phyloP scores from a whole-genome alignment of 225 moss, liverwort and hornwort genomes.

The Ulota crispa region DNA sequence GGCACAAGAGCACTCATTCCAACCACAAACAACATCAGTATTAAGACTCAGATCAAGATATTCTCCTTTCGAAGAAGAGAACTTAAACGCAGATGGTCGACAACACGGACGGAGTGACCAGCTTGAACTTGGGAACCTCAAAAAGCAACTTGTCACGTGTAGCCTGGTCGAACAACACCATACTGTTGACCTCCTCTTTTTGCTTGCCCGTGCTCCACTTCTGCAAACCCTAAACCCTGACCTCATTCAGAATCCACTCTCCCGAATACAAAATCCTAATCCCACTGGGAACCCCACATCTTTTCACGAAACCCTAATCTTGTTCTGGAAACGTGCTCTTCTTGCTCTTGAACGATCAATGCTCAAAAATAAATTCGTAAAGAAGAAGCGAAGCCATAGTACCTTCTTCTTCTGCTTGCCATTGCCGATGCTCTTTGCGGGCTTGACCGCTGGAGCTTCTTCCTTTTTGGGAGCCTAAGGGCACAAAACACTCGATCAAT shows the following conservation, averaged over 20 bases:
- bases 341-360: neutral
- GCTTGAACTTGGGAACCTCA: constrained; percentile 45
- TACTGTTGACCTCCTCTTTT: constrained; percentile 76
- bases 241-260: neutral
- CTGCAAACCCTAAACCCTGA: constrained; percentile 29
- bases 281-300: neutral
- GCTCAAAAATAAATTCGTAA: neutral
- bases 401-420: constrained; percentile 99
- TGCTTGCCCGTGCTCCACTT: constrained; percentile 79
- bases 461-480: constrained; percentile 84
- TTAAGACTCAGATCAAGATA: neutral
- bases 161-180: constrained; percentile 65
- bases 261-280: neutral
- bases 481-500: neutral
- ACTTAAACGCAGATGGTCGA: constrained; percentile 68
- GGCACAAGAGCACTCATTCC: neutral
- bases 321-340: too few species aligned
- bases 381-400: neutral
- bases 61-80: neutral
- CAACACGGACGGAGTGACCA: constrained; percentile 43
- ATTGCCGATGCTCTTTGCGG: constrained; percentile 85
- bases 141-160: constrained; percentile 61
- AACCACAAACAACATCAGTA: neutral
- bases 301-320: too few species aligned
- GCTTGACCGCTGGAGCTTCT: constrained; percentile 65